Base-by-base conservation (phyloP, 192 early-diverging fungal species). In the Coemansia sp. region DNA sequence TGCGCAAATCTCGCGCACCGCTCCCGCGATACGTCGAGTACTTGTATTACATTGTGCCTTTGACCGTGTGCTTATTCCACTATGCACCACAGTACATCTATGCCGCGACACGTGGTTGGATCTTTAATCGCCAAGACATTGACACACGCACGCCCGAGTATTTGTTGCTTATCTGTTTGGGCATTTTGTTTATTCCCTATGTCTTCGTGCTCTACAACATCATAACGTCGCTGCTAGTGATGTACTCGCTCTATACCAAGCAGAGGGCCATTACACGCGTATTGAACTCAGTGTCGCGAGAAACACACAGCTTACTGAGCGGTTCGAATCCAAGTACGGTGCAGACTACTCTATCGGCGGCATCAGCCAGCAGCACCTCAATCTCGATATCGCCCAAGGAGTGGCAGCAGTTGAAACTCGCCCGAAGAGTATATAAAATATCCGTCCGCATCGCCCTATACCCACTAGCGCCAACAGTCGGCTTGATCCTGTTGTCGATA, bases 391-490 rank as follows among this genome's bases (percentile, higher is more conserved):
- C 72, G 27, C 20, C 36, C 16, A 68, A 71, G 43, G 78, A 80
- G 5, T 34, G 44, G 22, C 65, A 65, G 5, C 78, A 74, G 55
- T 66, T 80, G 16, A 47, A 65, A 22, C 62, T 73, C 18, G 72
- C 70, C 20, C 73, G 70, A 58, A 71, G 31, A 18, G 73, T 80
- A 27, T 75, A 80, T 43, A 63, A 60, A 12, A 70, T 73, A 22
- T 75, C 70, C 50, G 72, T 80, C 15, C 73, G 78, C n/a, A 80
- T 80, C 49, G 78, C 78, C 5, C 50, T 75, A 3, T 80, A 80
- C 52, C 73, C 79, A 2, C 33, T 80, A 36, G 65, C 67, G 4
- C 79, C 73, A 40, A 0, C 75, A 5, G 20, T 60, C 40, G 72
- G 73, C 64, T 75, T 66, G 73, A 52, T 75, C 0, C 8, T 71